These are phyloP conservation scores for Chimonanthus praecox DNA, from an alignment of 164 flowering plant genomes.

Conservation along the genomic window DNA sequence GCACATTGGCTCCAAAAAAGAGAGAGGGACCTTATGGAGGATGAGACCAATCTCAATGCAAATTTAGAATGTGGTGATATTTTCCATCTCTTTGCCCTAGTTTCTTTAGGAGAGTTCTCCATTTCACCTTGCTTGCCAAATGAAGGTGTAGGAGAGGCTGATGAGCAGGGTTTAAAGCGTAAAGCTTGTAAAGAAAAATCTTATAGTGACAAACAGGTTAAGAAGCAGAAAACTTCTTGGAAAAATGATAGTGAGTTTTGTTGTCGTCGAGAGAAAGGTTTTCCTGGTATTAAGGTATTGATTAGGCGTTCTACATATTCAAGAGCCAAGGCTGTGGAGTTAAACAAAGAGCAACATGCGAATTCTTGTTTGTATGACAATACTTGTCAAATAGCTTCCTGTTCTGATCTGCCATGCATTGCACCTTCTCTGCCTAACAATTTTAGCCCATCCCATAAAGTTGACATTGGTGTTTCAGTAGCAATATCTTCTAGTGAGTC, in stretches of 20 bases:
- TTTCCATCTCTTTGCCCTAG: constrained; percentile 60
- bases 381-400: constrained; percentile 10
- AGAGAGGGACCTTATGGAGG: constrained; percentile 53
- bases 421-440: constrained; percentile 13
- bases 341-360: constrained; percentile 14
- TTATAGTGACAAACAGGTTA: constrained; percentile 23
- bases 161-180: constrained; percentile 52
- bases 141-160: constrained; percentile 87
- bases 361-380: constrained; percentile 13
- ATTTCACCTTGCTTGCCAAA: constrained; percentile 66
- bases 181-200: constrained; percentile 38
- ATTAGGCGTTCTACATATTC: constrained; percentile 35
- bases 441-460: constrained; percentile 20
- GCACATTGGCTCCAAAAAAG: constrained; percentile 58
- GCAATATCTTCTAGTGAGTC: constrained; percentile 23
- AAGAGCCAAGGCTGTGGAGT: constrained; percentile 28
- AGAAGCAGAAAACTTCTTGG: constrained; percentile 37
- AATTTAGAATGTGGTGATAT: constrained; percentile 85
- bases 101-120: constrained; percentile 61
- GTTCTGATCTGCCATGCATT: constrained; percentile 10
- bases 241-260: constrained; percentile 46
- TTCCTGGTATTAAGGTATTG: constrained; percentile 72
- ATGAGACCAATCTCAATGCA: constrained; percentile 39
- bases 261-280: constrained; percentile 83
- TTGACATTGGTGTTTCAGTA: constrained; percentile 9